phyloP scores from a whole-genome alignment of 768 basidiomycete species.

The Piloderma croceum region DNA sequence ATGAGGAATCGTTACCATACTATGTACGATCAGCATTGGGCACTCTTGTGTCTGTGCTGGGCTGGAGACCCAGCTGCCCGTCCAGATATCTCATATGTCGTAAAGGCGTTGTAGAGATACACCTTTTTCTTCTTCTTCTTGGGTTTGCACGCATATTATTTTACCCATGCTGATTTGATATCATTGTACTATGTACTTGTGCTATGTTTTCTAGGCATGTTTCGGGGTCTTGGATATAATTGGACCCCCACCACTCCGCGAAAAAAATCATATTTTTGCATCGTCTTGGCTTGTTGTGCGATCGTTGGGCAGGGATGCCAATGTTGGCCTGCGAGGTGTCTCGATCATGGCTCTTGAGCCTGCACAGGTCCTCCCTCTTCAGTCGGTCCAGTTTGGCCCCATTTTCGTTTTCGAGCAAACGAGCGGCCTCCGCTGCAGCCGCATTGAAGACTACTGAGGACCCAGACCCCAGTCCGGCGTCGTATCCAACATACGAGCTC shows the following conservation, averaged over 20 bases:
- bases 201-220: constrained; percentile 1
- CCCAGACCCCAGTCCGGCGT: constrained; percentile 19
- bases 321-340: background rate
- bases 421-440: constrained; percentile 41
- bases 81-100: no score
- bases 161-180: constrained; percentile 3
- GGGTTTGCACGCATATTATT: no score
- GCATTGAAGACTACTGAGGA: constrained; percentile 32
- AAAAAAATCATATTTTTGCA: background rate
- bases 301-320: background rate
- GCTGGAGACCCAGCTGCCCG: no score
- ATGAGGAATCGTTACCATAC: no score
- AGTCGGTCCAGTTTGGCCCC: constrained; percentile 1
- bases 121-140: no score
- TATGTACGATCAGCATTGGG: no score
- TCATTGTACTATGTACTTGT: constrained; percentile 3
- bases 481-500: constrained; percentile 39
- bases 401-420: constrained; percentile 22
- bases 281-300: background rate
- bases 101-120: no score
- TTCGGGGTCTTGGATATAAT: constrained; percentile 1
- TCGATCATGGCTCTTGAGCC: background rate
- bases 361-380: background rate
- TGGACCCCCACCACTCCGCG: constrained; percentile 3
- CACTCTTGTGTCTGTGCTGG: no score